phyloP scores from a whole-genome alignment of 2,329 filamentous ascomycete species.

The Alternaria panax region DNA sequence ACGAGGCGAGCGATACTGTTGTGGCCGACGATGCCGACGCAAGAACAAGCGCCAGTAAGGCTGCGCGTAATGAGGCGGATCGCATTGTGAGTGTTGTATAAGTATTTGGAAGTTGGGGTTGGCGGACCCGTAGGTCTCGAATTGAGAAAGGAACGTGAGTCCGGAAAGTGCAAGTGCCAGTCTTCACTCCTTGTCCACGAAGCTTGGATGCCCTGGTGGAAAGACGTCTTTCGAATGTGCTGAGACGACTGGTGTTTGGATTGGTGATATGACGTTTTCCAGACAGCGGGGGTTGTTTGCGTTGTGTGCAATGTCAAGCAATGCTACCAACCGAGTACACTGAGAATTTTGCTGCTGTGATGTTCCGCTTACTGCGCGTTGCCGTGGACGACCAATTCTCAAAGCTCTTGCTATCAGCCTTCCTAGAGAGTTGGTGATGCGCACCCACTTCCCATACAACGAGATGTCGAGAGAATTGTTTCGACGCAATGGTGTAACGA shows the following conservation, averaged over 20 bases:
- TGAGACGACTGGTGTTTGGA: conserved; percentile 40
- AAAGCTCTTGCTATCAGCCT: not conserved
- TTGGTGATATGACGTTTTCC: conserved; percentile 26
- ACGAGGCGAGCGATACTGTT: conserved; percentile 54
- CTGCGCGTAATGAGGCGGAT: conserved; percentile 20
- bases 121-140: conserved; percentile 17
- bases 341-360: conserved; percentile 16
- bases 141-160: conserved; percentile 5
- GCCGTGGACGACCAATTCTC: conserved; percentile 18
- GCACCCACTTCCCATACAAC: not conserved
- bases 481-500: conserved; percentile 3
- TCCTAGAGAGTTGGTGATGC: conserved; percentile 1
- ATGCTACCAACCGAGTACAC: conserved; percentile 15
- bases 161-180: conserved; percentile 19
- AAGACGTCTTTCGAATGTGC: conserved; percentile 19
- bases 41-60: conserved; percentile 33
- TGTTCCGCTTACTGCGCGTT: conserved; percentile 22
- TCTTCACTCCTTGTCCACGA: conserved; percentile 12
- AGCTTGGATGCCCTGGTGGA: conserved; percentile 14
- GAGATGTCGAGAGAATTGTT: not conserved
- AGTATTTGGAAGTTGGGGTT: conserved; percentile 12
- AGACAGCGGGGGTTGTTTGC: conserved; percentile 38
- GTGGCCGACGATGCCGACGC: conserved; percentile 34
- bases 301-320: conserved; percentile 28
- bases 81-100: conserved; percentile 33